phyloP scores from a whole-genome alignment of 1,284 basidiomycete species.

The Anthracocystis panici-leucophaei region DNA sequence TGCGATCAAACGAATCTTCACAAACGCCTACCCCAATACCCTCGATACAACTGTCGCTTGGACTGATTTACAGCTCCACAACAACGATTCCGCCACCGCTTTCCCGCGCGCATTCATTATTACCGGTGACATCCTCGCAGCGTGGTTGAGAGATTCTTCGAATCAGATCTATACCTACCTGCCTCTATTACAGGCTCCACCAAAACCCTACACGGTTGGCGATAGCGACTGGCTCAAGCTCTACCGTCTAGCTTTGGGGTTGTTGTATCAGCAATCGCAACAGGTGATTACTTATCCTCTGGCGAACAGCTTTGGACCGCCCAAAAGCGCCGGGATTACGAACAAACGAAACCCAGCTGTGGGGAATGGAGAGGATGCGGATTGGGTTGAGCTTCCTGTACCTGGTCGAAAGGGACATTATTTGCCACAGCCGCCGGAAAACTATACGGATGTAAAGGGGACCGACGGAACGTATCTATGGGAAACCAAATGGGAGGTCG shows the following conservation, averaged over 20 bases:
- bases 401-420: slow-evolving; percentile 34
- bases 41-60: slow-evolving; percentile 58
- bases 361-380: slow-evolving; percentile 24
- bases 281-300: slow-evolving; percentile 51
- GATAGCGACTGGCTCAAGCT: slow-evolving; percentile 52
- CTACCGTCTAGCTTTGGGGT: slow-evolving; percentile 44
- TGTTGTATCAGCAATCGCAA: slow-evolving; percentile 54
- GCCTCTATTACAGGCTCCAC: slow-evolving; percentile 27
- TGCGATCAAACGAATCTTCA: slow-evolving; percentile 45
- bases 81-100: slow-evolving; percentile 30
- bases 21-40: slow-evolving; percentile 51
- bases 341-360: slow-evolving; percentile 48
- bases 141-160: slow-evolving; percentile 52
- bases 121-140: slow-evolving; percentile 55
- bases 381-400: slow-evolving; percentile 53
- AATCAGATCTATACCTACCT: slow-evolving; percentile 55
- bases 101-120: slow-evolving; percentile 56
- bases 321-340: slow-evolving; percentile 43
- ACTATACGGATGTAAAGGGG: slow-evolving; percentile 62
- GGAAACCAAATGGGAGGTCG: slow-evolving; percentile 64
- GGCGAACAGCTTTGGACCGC: slow-evolving; percentile 52
- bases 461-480: slow-evolving; percentile 56
- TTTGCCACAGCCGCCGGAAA: slow-evolving; percentile 27
- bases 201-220: slow-evolving; percentile 22
- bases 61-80: slow-evolving; percentile 48